Evolutionary conservation across 805 yeast genomes (phyloP).

Genomic region (Saitoella complicata): DNA sequence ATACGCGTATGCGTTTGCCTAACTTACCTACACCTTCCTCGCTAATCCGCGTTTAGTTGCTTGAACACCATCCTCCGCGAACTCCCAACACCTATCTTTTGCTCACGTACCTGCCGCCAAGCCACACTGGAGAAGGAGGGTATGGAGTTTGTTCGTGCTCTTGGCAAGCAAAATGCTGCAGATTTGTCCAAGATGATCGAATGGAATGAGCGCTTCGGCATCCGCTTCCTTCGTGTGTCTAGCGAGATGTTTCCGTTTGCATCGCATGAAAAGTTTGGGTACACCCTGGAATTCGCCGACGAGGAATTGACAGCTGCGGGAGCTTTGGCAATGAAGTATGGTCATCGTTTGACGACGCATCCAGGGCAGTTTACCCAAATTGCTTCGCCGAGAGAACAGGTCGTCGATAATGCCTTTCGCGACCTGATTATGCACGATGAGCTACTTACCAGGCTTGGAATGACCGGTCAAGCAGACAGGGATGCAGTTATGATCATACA

Average conservation of each 20-base stretch:
- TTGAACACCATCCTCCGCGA: neutral
- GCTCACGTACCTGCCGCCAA: constrained; percentile 3
- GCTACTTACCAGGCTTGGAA: neutral
- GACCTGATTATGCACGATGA: constrained; percentile 1
- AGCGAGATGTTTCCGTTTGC: constrained; percentile 3
- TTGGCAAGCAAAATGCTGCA: neutral
- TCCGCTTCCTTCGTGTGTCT: constrained; percentile 1
- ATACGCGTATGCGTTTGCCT: neutral
- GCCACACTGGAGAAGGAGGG: neutral
- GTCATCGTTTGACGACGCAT: constrained; percentile 2
- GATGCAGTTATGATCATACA: constrained; percentile 2
- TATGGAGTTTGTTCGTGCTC: neutral
- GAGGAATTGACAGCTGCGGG: neutral
- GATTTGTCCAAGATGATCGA: neutral
- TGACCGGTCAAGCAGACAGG: neutral
- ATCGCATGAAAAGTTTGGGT: constrained; percentile 1
- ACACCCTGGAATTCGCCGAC: constrained; percentile 3
- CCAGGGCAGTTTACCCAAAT: constrained; percentile 3
- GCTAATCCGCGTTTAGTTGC: neutral
- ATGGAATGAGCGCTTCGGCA: constrained; percentile 2
- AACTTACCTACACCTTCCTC: no score
- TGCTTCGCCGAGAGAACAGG: neutral
- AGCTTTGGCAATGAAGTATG: neutral
- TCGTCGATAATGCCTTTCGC: constrained; percentile 1
- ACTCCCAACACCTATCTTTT: neutral